Percentiles rank a stretch among this genome's conserved stretches.
These are phyloP conservation scores for Lagenaria siceraria DNA, from an alignment of 306 rosid genomes.

Conservation along the genomic window DNA sequence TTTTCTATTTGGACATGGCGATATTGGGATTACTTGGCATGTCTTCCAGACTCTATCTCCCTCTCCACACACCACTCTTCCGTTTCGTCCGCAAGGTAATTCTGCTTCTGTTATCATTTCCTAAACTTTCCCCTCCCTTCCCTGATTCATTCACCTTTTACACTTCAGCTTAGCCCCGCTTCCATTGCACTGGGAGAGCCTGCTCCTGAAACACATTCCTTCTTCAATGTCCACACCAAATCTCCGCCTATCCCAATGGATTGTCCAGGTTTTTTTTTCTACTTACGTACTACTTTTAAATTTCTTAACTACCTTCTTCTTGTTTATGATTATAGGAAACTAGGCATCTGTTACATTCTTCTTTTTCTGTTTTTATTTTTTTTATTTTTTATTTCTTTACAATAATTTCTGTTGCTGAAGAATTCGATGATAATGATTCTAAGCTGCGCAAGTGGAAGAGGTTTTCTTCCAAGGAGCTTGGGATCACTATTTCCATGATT, in stretches of 20 bases:
- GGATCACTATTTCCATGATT: constrained; percentile 58
- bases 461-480: constrained; percentile 61
- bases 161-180: neutral
- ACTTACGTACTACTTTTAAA: neutral
- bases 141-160: neutral
- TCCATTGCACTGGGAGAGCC: neutral
- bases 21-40: neutral
- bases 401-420: neutral
- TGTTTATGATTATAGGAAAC: neutral
- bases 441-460: constrained; percentile 45
- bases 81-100: neutral
- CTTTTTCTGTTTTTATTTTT: neutral
- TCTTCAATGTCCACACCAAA: neutral
- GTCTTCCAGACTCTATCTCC: neutral
- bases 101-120: neutral
- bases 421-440: constrained; percentile 17
- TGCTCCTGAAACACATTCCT: neutral
- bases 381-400: no score
- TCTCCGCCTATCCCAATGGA: neutral
- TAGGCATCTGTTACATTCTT: neutral
- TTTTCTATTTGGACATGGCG: neutral
- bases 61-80: neutral
- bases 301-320: neutral
- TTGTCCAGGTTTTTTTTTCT: neutral
- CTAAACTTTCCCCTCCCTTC: neutral